Evolutionary conservation across 2,329 filamentous ascomycete species (phyloP), one percentile per base, ranked within the genome.

Genomic region (Mariannaea elegans): DNA sequence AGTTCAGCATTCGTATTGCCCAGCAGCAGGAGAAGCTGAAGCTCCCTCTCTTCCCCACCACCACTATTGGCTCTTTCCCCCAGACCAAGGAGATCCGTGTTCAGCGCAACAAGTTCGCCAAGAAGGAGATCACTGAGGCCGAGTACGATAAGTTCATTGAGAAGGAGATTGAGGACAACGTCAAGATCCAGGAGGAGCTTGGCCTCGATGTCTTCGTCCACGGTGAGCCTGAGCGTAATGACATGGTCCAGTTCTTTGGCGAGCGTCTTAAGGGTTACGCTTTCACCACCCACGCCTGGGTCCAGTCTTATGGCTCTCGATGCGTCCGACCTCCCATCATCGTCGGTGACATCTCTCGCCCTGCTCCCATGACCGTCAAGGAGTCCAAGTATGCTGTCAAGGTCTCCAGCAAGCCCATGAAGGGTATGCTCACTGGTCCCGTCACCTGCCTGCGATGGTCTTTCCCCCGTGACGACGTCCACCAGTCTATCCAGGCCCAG

Each of bases 161-260:
- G 87, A 91, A 97, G 86, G 95, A 99, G 88, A 99, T 99, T 73
- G 85, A 93, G 75, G 90, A 96, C 65, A 93, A 94, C 76, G 87
- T 99, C 82, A 92, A 93, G 86, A 92, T 98, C 80, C 95, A 99
- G 84, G 93, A 98, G 75, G 95, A 98, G 84, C 94, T 99, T 75
- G 93, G 88, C 80, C 90, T 99, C 55, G 95, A 99, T 73, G 95
- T 99, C 79, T 92, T 91, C 77, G 95, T 99, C 68, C 95, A 99
- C 85, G 95, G 95, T 78, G 95, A 99, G 87, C 95, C 95, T 62
- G 95, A 99, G 89, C 93, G 95, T 80, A 99, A 99, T 84, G 95
- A 99, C 89, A 99, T 99, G 95, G 95, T 99, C 53, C 95, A 99
- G 83, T 99, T 97, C 90, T 99, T 99, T 73, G 95, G 95, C 81